Conservation (phyloP, 2,329 filamentous ascomycete genomes). For the Arthrobotrys pseudoclavata region DNA sequence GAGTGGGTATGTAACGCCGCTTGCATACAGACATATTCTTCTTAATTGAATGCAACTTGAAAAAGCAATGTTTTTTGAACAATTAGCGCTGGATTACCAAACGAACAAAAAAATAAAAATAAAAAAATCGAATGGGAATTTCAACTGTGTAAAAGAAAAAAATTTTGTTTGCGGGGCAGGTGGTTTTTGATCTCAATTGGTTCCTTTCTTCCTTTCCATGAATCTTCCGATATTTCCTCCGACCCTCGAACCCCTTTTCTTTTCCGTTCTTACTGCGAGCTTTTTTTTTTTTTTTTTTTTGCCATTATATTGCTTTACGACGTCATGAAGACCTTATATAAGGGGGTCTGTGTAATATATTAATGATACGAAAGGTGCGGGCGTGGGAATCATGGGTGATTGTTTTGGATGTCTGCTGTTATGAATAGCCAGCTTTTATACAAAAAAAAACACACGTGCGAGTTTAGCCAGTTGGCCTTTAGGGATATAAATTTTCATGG, state of each 20-base stretch:
- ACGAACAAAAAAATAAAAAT: neutral
- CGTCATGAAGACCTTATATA: constrained; percentile 3
- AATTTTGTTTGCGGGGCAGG: neutral
- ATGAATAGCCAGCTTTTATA: no score
- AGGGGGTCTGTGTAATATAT: constrained; percentile 19
- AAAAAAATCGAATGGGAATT: neutral
- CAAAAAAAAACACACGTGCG: no score
- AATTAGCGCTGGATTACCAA: constrained; percentile 10
- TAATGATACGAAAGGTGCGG: constrained; percentile 8
- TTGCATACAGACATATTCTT: neutral
- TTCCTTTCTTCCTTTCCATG: neutral
- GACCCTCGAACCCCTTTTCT: neutral
- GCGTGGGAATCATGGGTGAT: neutral
- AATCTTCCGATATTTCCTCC: no score
- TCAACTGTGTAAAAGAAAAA: neutral
- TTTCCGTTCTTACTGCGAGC: neutral
- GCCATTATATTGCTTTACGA: neutral
- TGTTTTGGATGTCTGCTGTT: neutral
- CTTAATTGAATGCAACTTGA: constrained; percentile 16
- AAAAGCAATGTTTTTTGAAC: constrained; percentile 21
- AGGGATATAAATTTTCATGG: no score
- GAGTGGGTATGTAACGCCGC: constrained; percentile 9
- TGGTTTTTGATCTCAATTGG: neutral
- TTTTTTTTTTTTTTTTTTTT: constrained; percentile 2
- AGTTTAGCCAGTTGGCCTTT: no score